phyloP scores from a whole-genome alignment of 1,284 basidiomycete genomes.

The Apiotrichum mycotoxinovorans region DNA sequence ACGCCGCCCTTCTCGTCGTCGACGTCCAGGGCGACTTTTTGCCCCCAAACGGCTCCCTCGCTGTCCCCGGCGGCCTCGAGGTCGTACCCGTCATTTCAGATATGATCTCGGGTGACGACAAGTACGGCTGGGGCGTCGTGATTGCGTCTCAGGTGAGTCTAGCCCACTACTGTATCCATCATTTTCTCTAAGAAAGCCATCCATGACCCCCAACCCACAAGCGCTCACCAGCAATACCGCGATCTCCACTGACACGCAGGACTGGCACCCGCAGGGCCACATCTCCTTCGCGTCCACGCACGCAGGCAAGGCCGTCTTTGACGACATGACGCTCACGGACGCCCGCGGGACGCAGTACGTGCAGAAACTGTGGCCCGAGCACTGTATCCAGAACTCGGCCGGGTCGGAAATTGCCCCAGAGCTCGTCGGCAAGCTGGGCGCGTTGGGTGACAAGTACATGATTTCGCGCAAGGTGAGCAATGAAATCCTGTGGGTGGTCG shows the following conservation, averaged over 20 bases:
- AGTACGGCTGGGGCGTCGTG: slow-evolving; percentile 54
- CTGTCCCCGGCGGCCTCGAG: slow-evolving; percentile 53
- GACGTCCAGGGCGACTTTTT: slow-evolving; percentile 66
- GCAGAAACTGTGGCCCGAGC: slow-evolving; percentile 59
- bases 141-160: slow-evolving; percentile 53
- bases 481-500: background rate
- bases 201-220: background rate
- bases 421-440: slow-evolving; percentile 20
- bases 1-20: slow-evolving; percentile 55
- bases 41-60: slow-evolving; percentile 59
- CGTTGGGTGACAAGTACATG: slow-evolving; percentile 26
- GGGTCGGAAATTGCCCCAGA: slow-evolving; percentile 38
- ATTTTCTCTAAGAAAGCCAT: no score
- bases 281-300: slow-evolving; percentile 64
- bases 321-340: slow-evolving; percentile 43
- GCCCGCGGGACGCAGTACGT: slow-evolving; percentile 32
- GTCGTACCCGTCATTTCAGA: slow-evolving; percentile 54
- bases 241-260: slow-evolving; percentile 25
- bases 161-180: background rate
- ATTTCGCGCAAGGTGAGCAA: slow-evolving; percentile 40
- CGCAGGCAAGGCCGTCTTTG: slow-evolving; percentile 51
- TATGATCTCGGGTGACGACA: slow-evolving; percentile 53
- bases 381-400: slow-evolving; percentile 45
- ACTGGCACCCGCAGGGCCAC: slow-evolving; percentile 59
- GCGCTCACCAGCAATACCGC: no score